Conservation (phyloP, 2,329 filamentous ascomycete species). For the Epichloe scottii region DNA sequence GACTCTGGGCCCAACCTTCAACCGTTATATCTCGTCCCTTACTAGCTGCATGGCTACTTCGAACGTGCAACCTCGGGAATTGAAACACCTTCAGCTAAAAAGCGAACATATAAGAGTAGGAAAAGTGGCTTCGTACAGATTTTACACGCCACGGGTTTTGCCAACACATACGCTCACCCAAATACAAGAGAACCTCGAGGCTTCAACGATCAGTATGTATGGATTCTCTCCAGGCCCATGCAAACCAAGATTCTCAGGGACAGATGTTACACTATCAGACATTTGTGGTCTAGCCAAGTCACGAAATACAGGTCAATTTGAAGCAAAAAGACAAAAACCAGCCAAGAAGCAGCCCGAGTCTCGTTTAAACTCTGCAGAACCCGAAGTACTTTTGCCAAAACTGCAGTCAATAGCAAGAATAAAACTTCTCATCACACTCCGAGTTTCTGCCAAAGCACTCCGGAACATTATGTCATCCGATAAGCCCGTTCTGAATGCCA, state of each 20-base stretch:
- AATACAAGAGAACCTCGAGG: background rate
- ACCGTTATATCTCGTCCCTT: constrained; percentile 24
- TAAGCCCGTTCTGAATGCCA: background rate
- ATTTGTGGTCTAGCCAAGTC: background rate
- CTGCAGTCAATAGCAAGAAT: background rate
- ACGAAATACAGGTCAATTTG: background rate
- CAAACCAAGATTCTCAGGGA: background rate
- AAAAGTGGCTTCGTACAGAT: constrained; percentile 25
- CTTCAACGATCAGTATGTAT: constrained; percentile 4
- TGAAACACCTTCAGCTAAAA: constrained; percentile 22
- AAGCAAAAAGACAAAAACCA: background rate
- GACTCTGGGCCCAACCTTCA: constrained; percentile 24
- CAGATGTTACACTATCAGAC: background rate
- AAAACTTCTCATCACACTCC: constrained; percentile 1
- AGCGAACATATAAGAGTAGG: constrained; percentile 24
- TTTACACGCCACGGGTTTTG: constrained; percentile 11
- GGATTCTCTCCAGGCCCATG: constrained; percentile 4
- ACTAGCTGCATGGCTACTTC: constrained; percentile 22
- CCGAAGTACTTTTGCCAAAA: background rate
- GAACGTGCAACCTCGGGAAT: constrained; percentile 19
- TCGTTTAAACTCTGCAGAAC: background rate
- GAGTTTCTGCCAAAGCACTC: constrained; percentile 1
- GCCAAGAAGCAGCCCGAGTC: background rate
- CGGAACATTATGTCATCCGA: background rate
- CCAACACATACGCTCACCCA: background rate